Evolutionary conservation across 495 filamentous ascomycete genomes (phyloP).

Genomic region (Neurospora sp.): DNA sequence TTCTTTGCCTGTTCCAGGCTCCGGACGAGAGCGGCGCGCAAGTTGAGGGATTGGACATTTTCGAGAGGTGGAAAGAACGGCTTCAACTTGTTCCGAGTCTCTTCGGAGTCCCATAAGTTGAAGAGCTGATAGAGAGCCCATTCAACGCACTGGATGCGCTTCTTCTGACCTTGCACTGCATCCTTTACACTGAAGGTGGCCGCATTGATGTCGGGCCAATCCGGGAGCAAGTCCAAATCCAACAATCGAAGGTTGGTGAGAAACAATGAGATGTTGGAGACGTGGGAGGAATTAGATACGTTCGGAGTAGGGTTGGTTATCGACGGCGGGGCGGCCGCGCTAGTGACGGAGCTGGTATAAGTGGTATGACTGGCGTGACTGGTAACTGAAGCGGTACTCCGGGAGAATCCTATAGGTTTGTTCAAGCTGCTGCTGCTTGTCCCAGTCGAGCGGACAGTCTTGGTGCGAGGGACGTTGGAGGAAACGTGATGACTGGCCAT

Average conservation of each 20-base stretch:
- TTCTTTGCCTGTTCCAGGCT: slow-evolving; percentile 74
- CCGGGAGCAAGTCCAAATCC: slow-evolving; percentile 59
- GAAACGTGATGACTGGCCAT: slow-evolving; percentile 19
- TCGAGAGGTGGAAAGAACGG: slow-evolving; percentile 85
- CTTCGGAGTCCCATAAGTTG: slow-evolving; percentile 65
- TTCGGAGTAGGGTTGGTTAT: slow-evolving; percentile 5
- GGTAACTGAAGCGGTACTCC: slow-evolving; percentile 6
- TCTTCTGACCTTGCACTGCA: slow-evolving; percentile 61
- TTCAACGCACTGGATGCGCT: slow-evolving; percentile 67
- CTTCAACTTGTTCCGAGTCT: slow-evolving; percentile 69
- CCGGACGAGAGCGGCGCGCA: slow-evolving; percentile 75
- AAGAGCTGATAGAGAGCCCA: slow-evolving; percentile 81
- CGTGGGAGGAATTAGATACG: neutral
- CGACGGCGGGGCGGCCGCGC: neutral
- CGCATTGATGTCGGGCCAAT: slow-evolving; percentile 65
- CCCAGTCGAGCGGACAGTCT: slow-evolving; percentile 12
- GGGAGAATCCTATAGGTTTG: neutral
- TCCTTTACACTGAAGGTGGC: slow-evolving; percentile 57
- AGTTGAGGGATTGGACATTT: slow-evolving; percentile 77
- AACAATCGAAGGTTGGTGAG: slow-evolving; percentile 72
- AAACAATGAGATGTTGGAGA: slow-evolving; percentile 46
- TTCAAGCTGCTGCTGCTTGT: slow-evolving; percentile 11
- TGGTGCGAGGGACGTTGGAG: slow-evolving; percentile 15
- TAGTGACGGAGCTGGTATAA: slow-evolving; percentile 1
- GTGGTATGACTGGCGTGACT: slow-evolving; percentile 3